Base-by-base conservation (phyloP, 192 early-diverging fungal species). In the Gryganskiella cystojenkinii region DNA sequence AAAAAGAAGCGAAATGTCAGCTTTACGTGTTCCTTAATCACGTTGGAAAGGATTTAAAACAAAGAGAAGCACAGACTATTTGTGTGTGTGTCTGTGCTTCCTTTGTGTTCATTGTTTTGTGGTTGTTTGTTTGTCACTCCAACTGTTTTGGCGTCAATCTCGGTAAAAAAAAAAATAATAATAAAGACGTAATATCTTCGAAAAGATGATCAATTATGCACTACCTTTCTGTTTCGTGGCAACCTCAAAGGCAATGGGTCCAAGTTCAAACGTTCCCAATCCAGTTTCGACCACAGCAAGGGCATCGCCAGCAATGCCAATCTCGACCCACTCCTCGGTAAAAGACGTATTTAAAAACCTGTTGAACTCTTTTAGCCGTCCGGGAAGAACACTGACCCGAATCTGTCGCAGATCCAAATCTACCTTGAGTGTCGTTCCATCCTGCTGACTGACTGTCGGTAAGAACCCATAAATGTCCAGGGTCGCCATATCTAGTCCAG, bases 201-300 rank as follows among this genome's bases (percentile, higher is more conserved):
- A 34, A 17, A 22, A 8, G 56, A 19, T 22, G 20, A 20, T 24
- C 17, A 3, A 14, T 8, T 37, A 9, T 51, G n/a, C 24, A n/a
- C 63, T 58, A 69, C 74, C 74, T 60, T 53, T 55, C 55, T 78
- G 74, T 6, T 20, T 54, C 10, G 61, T 69, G 14, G 63, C 27
- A 17, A 78, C 74, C 14, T 78, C 61, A 40, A 78, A 78, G 17
- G 61, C 33, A 9, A 78, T 78, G 1, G 74, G 74, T 11, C 74
- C 74, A 22, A 78, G 60, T 55, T 78, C 74, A 59, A 78, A 78
- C 0, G 45, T 78, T 4, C 74, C 74, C 24, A 78, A 61, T 19
- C 74, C 74, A 24, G 47, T 54, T 28, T 78, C 74, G 8, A 78
- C 74, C 55, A 69, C 30, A 1, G 74, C 74, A 27, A 44, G 14